These are phyloP conservation scores for Phytopythium ostracodes DNA, from an alignment of 352 stramenopile genomes.

Conservation along the genomic window DNA sequence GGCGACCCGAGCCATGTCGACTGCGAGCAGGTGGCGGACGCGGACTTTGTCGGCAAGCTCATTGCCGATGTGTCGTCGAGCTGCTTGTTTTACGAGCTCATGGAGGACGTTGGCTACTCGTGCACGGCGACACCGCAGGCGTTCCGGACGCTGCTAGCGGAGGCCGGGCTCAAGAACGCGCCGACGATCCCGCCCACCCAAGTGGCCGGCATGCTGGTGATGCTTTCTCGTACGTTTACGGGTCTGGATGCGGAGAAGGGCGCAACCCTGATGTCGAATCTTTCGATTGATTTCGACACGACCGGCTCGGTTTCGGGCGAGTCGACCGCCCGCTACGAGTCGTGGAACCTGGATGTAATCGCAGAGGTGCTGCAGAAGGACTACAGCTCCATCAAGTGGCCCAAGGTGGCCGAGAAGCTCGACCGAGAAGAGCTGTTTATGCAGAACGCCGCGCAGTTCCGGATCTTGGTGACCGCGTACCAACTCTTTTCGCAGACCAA, in stretches of 20 bases:
- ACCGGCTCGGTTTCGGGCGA: slow-evolving; percentile 23
- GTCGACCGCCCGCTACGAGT: slow-evolving; percentile 29
- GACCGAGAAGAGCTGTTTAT: slow-evolving; percentile 74
- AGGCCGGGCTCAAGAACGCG: slow-evolving; percentile 77
- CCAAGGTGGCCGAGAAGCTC: slow-evolving; percentile 82
- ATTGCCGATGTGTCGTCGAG: slow-evolving; percentile 73
- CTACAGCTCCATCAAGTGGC: slow-evolving; percentile 83
- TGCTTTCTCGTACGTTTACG: slow-evolving; percentile 82
- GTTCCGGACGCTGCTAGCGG: slow-evolving; percentile 79
- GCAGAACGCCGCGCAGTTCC: slow-evolving; percentile 55
- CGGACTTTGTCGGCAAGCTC: slow-evolving; percentile 67
- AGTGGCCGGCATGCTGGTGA: slow-evolving; percentile 85
- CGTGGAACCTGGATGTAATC: slow-evolving; percentile 86
- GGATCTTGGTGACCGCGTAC: slow-evolving; percentile 72
- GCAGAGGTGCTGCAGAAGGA: slow-evolving; percentile 82
- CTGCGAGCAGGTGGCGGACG: slow-evolving; percentile 53
- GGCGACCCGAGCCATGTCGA: slow-evolving; percentile 86
- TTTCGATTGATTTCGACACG: slow-evolving; percentile 75
- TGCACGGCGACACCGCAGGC: slow-evolving; percentile 72
- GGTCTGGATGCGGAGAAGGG: slow-evolving; percentile 59
- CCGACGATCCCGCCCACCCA: slow-evolving; percentile 82
- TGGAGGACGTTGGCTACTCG: slow-evolving; percentile 89
- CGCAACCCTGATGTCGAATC: slow-evolving; percentile 74
- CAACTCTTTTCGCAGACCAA: slow-evolving; percentile 81
- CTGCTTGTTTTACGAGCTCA: slow-evolving; percentile 88